These are phyloP conservation scores for Grammothele lineata DNA, from an alignment of 768 basidiomycete genomes.

Conservation along the genomic window DNA sequence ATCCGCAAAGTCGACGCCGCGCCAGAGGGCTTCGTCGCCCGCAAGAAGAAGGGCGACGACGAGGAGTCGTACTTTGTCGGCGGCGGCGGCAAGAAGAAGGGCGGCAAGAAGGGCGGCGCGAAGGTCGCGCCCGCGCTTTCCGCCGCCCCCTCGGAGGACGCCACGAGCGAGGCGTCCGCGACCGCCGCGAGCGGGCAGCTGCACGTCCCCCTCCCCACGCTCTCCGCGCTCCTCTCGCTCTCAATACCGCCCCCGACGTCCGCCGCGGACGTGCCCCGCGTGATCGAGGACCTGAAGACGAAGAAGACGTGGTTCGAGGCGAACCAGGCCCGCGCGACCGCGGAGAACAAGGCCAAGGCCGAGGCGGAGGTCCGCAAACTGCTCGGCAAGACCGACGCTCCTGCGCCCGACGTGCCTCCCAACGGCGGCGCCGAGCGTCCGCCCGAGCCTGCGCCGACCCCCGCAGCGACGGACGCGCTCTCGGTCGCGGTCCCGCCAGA, in stretches of 20 bases:
- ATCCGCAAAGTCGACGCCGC: slow-evolving; percentile 75
- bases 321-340: slow-evolving; percentile 79
- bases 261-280: slow-evolving; percentile 69
- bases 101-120: slow-evolving; percentile 52
- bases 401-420: slow-evolving; percentile 33
- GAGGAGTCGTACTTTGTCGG: slow-evolving; percentile 80
- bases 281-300: slow-evolving; percentile 84
- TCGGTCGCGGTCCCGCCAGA: slow-evolving; percentile 33
- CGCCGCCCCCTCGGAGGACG: slow-evolving; percentile 11
- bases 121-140: slow-evolving; percentile 21
- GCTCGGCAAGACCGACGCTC: slow-evolving; percentile 30
- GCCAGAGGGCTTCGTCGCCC: slow-evolving; percentile 59
- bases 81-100: slow-evolving; percentile 57
- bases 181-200: slow-evolving; percentile 35
- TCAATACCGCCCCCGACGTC: slow-evolving; percentile 89
- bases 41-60: slow-evolving; percentile 93
- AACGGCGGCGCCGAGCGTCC: slow-evolving; percentile 38
- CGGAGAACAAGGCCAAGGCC: slow-evolving; percentile 77
- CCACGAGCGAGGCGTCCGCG: too few species aligned
- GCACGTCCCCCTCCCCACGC: slow-evolving; percentile 80
- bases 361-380: slow-evolving; percentile 71
- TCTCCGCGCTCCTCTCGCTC: slow-evolving; percentile 80
- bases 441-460: slow-evolving; percentile 42
- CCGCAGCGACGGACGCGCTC: slow-evolving; percentile 30
- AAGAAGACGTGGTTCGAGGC: slow-evolving; percentile 96